Evolutionary conservation across 257 asterid species (phyloP), one percentile per base, ranked within the genome.

Genomic region (Gynochthodes officinalis): DNA sequence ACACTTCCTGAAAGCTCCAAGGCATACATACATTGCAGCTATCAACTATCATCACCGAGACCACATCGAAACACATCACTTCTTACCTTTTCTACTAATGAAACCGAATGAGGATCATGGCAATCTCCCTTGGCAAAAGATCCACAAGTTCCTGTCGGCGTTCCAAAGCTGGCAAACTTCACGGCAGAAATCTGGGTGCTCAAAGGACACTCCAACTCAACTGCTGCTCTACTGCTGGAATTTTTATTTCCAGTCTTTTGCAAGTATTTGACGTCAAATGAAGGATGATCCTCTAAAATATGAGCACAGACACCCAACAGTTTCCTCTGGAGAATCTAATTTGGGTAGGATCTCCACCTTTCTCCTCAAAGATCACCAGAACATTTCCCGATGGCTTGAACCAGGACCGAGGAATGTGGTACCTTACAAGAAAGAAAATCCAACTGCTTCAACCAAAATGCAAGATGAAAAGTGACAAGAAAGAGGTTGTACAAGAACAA

Each of bases 361-460:
- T 84, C 70, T 92, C 98, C 84, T 92, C 98, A 75, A 92, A 88
- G 59, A 92, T 84, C 82, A 92, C 94, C 79, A 92, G 79, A 28
- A 85, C 52, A 71, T 92, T 92, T 65, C 86, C 95, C 13, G 97
- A 79, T 64, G 90, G 87, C 90, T 88, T 92, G 86, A 92, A 90
- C 98, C 98, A 92, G 81, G 98, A 92, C 75, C 95, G 79, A 3
- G 98, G 98, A 48, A 87, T 84, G 65, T 92, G 98, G 83, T 92
- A 92, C 98, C 98, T 91, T 78, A 73, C 54, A 73, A 58, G 65
- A 65, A 49, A 69, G 75, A 58, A 78, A 70, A 21, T 33, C 30
- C 32, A 73, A 35, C 58, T n/a, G 1, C 12, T 57, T 27, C 50
- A 49, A 57, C 57, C 48, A 69, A 23, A 79, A 60, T 15, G 53